Base-by-base conservation (phyloP, 2,329 filamentous ascomycete species). In the Aspergillus quadrilineatus region DNA sequence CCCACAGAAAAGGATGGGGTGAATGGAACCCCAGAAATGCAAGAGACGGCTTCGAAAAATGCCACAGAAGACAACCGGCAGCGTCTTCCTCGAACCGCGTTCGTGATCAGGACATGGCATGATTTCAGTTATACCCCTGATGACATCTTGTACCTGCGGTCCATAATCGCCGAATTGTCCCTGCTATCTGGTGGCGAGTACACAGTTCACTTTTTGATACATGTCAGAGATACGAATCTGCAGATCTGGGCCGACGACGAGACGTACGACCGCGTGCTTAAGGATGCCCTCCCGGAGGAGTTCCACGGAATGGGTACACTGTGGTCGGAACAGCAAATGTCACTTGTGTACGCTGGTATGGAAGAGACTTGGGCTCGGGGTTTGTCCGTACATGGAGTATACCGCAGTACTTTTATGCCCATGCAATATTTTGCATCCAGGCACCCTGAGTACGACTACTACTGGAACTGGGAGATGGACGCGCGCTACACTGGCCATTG, bases 271-370 rank as follows among this genome's bases (percentile, higher is more conserved):
- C 80, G 82, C 14, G 83, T 93, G 80, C 49, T 97, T 87, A 77
- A 79, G 82, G 69, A 81, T 80, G 68, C 88, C 81, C 56, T 88
- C 89, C 69, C 94, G 0, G 81, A 85, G 62, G 94, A 99, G 69
- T 97, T 99, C 75, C 88, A 84, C 63, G 90, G 90, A 46, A 86
- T 99, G 69, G 89, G 89, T 17, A 96, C 90, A 0, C 81, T 97
- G 6, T 99, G 94, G 94, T 94, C 90, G 0, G 92, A 96, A 73
- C 88, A 89, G 26, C 92, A 97, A 74, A 97, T 97, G 92, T 81
- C 88, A 52, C 84, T 92, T 56, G 82, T 96, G 65, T 99, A 97
- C 74, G 89, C 94, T 51, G 90, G 89, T 48, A 86, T 96, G 28
- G 87, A 90, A 67, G 90, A 95, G 60, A 85, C 89, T 45, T 92